Percentiles rank a stretch among this genome's conserved stretches.
phyloP scores from a whole-genome alignment of 306 rosid genomes.

The Rosa chinensis region DNA sequence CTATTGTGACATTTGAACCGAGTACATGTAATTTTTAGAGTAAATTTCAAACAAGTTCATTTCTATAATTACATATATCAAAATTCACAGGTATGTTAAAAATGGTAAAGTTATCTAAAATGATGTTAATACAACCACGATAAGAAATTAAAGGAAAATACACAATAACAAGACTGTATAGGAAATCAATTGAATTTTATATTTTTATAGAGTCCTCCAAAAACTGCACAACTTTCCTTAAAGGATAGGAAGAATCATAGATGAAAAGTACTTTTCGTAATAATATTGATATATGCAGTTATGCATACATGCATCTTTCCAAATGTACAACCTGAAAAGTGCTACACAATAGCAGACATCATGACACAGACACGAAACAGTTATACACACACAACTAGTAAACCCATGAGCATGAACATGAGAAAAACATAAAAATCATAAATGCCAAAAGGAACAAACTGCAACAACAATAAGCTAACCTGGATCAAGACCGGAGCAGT shows the following conservation, averaged over 20 bases:
- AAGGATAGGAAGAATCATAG: not conserved
- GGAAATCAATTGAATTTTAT: not conserved
- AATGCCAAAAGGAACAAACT: slow-evolving; percentile 13
- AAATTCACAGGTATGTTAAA: not conserved
- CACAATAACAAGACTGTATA: not conserved
- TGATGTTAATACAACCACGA: not conserved
- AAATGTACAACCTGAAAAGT: not conserved
- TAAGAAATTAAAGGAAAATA: not conserved
- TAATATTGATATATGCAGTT: not conserved
- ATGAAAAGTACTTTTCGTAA: not conserved
- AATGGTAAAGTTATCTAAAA: not conserved
- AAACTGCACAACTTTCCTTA: not conserved
- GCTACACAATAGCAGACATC: not conserved
- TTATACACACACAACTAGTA: not conserved
- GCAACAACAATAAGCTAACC: slow-evolving; percentile 44
- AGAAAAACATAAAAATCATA: slow-evolving; percentile 1
- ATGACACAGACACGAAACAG: not conserved
- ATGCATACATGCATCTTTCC: not conserved
- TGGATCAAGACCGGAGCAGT: slow-evolving; percentile 33
- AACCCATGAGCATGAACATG: slow-evolving; percentile 6
- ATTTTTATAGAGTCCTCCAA: not conserved
- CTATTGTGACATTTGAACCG: not conserved
- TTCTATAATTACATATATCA: not conserved
- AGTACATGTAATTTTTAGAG: not conserved
- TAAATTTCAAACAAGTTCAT: not conserved